phyloP scores from a whole-genome alignment of 1,139 yeast genomes.

The Eremothecium gossypii region DNA sequence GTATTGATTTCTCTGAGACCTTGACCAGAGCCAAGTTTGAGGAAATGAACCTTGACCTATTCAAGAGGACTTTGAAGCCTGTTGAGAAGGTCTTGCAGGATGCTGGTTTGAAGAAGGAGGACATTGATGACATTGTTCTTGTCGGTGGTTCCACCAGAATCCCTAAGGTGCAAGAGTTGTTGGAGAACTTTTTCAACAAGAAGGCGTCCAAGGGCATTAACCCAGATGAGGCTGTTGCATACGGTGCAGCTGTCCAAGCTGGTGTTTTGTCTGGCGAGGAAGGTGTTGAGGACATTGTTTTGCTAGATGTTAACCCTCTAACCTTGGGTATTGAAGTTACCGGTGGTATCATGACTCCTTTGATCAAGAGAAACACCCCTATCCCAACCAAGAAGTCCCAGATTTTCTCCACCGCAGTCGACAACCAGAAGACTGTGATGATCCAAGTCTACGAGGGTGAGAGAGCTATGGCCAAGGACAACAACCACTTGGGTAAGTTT shows the following conservation, averaged over 20 bases:
- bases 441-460: conserved; percentile 96
- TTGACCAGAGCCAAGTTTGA: conserved; percentile 92
- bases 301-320: conserved; percentile 85
- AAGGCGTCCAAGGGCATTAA: conserved; percentile 92
- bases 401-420: conserved; percentile 92
- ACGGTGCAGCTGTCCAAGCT: conserved; percentile 97
- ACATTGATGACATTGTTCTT: conserved; percentile 82
- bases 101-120: conserved; percentile 73
- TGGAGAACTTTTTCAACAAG: conserved; percentile 81
- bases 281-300: conserved; percentile 66
- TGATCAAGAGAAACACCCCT: conserved; percentile 91
- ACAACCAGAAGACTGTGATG: conserved; percentile 90
- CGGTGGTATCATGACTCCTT: conserved; percentile 96
- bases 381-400: conserved; percentile 94
- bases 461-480: conserved; percentile 90
- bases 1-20: conserved; percentile 89
- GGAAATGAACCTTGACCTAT: conserved; percentile 78
- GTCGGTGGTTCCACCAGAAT: conserved; percentile 98
- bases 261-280: conserved; percentile 86
- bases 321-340: conserved; percentile 95
- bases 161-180: conserved; percentile 89
- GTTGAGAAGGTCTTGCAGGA: conserved; percentile 89
- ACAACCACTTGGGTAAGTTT: conserved; percentile 88
- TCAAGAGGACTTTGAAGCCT: conserved; percentile 85
- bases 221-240: conserved; percentile 97